These are phyloP conservation scores for Calonectria naviculata DNA, from an alignment of 2,329 filamentous ascomycete genomes.

Conservation along the genomic window DNA sequence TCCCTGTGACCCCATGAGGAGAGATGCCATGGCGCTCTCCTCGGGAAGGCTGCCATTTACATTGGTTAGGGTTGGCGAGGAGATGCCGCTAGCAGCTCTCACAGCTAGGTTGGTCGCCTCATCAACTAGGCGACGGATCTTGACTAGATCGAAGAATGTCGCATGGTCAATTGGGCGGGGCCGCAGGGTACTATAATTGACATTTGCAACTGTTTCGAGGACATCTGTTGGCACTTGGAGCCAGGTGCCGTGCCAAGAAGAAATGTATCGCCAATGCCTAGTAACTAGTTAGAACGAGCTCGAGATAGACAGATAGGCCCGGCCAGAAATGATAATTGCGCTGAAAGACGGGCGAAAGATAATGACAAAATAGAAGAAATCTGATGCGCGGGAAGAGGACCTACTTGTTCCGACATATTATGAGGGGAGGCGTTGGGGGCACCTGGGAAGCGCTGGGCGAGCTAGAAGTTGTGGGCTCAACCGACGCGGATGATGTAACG, in stretches of 20 bases:
- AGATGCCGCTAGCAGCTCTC: conserved; percentile 79
- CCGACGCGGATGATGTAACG: neutral
- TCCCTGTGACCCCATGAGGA: conserved; percentile 56
- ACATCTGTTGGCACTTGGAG: conserved; percentile 82
- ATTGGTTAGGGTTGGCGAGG: conserved; percentile 72
- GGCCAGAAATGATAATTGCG: neutral
- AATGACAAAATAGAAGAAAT: neutral
- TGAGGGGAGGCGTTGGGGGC: conserved; percentile 26
- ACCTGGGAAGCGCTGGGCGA: neutral
- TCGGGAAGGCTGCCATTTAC: conserved; percentile 53
- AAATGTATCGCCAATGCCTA: conserved; percentile 89
- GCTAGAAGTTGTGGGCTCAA: neutral
- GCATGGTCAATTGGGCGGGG: conserved; percentile 83
- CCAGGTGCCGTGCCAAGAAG: conserved; percentile 86
- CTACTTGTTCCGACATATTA: conserved; percentile 74
- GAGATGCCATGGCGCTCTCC: conserved; percentile 29
- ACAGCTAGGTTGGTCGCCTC: conserved; percentile 83
- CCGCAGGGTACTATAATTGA: conserved; percentile 81
- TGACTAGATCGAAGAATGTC: conserved; percentile 85
- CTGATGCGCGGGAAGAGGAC: conserved; percentile 41
- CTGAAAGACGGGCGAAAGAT: neutral
- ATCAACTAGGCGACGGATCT: conserved; percentile 83
- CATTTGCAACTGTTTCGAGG: conserved; percentile 81
- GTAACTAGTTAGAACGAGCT: conserved; percentile 24
- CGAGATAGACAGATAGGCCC: neutral